phyloP scores from a whole-genome alignment of 2,329 filamentous ascomycete genomes.

The Colletotrichum simmondsii region DNA sequence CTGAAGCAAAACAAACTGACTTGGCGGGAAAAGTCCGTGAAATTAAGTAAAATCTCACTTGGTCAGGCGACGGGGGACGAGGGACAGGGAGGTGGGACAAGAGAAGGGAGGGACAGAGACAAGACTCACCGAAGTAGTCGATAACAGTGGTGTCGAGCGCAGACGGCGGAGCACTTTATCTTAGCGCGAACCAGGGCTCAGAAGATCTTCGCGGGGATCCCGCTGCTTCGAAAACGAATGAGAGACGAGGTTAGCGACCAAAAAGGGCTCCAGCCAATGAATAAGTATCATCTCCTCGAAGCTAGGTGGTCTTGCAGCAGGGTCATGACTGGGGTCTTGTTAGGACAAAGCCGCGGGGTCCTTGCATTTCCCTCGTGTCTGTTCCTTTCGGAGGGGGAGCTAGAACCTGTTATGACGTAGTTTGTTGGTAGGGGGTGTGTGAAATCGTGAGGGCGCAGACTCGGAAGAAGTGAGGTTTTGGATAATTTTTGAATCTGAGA shows the following conservation, averaged over 20 bases:
- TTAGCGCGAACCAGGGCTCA: conserved; percentile 31
- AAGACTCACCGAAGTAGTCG: not conserved
- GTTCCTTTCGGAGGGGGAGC: not conserved
- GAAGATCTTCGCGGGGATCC: conserved; percentile 34
- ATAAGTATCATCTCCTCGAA: conserved; percentile 10
- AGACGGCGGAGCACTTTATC: conserved; percentile 8
- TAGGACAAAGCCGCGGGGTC: conserved; percentile 23
- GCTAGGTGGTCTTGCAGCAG: conserved; percentile 11
- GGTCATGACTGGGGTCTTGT: conserved; percentile 1
- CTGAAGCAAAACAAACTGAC: conserved; percentile 8
- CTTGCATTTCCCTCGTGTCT: conserved; percentile 7
- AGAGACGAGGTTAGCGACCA: conserved; percentile 16
- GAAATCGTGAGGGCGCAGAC: not conserved
- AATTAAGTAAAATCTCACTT: not conserved
- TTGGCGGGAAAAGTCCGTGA: not conserved
- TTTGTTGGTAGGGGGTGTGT: not conserved
- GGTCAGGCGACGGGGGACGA: conserved; percentile 5
- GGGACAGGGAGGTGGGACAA: not conserved
- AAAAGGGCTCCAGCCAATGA: conserved; percentile 28
- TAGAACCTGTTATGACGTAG: conserved; percentile 24
- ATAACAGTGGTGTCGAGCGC: conserved; percentile 6
- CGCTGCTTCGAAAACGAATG: conserved; percentile 30
- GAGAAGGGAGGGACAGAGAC: not conserved
- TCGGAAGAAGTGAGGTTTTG: not conserved
- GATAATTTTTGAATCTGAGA: not conserved